Evolutionary conservation across 805 yeast species (phyloP).

Genomic region (Sugiyamaella chiloensis): DNA sequence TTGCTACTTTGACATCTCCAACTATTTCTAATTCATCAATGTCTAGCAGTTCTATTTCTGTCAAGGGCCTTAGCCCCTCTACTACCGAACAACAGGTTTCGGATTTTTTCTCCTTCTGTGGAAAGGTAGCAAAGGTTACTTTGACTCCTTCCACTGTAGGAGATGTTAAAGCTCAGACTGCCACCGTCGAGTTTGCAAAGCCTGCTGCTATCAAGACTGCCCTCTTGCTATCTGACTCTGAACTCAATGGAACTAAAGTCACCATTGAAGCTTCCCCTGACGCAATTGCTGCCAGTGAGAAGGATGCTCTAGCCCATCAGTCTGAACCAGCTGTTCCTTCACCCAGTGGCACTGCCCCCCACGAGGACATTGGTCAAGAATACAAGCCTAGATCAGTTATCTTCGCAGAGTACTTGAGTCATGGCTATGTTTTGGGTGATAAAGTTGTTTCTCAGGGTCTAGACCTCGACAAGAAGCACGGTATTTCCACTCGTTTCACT

Average conservation of each 20-base stretch:
- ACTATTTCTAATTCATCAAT: background rate
- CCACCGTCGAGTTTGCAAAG: slow-evolving; percentile 52
- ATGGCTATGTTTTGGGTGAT: slow-evolving; percentile 71
- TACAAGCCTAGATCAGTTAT: slow-evolving; percentile 73
- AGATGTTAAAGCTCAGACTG: slow-evolving; percentile 37
- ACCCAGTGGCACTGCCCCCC: slow-evolving; percentile 21
- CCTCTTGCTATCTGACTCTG: slow-evolving; percentile 66
- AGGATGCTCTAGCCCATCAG: slow-evolving; percentile 18
- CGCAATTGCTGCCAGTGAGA: slow-evolving; percentile 24
- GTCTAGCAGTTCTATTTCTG: slow-evolving; percentile 41
- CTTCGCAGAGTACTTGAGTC: slow-evolving; percentile 69
- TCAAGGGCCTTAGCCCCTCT: slow-evolving; percentile 51
- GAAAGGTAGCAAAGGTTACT: slow-evolving; percentile 41
- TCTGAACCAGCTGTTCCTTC: slow-evolving; percentile 21
- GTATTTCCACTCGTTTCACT: slow-evolving; percentile 55
- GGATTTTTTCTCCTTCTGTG: slow-evolving; percentile 76
- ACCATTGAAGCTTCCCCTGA: slow-evolving; percentile 39
- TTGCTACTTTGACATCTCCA: background rate
- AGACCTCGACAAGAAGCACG: slow-evolving; percentile 62
- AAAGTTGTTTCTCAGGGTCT: slow-evolving; percentile 57
- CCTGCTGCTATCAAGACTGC: slow-evolving; percentile 70
- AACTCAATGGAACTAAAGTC: slow-evolving; percentile 58
- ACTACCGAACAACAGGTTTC: slow-evolving; percentile 50
- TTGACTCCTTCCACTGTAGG: slow-evolving; percentile 26
- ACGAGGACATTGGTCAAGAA: slow-evolving; percentile 63